A percentile compares a stretch with the other conserved stretches of the same genome.
These are phyloP conservation scores for Pseudocercospora crystallina DNA, from an alignment of 2,329 filamentous ascomycete species.

Conservation along the genomic window DNA sequence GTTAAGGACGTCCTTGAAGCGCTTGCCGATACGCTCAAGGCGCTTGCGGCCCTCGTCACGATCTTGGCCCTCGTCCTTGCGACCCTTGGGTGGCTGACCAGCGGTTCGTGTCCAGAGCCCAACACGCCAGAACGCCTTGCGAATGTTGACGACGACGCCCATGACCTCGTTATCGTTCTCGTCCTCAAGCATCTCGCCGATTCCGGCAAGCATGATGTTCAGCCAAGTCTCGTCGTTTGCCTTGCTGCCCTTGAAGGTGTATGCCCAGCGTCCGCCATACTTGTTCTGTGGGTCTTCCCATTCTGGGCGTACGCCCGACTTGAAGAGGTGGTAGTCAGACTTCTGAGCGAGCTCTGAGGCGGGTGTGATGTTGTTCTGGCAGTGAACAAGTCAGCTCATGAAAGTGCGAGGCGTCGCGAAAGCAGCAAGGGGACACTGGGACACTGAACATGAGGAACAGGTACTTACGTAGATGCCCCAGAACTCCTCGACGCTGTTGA, in stretches of 20 bases:
- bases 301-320: conserved; percentile 92
- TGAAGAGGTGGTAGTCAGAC: conserved; percentile 99
- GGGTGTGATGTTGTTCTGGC: conserved; percentile 94
- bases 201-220: conserved; percentile 92
- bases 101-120: conserved; percentile 96
- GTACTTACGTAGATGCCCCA: conserved; percentile 95
- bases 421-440: no score
- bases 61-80: conserved; percentile 44
- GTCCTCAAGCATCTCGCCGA: conserved; percentile 94
- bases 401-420: neutral
- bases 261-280: conserved; percentile 98
- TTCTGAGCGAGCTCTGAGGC: conserved; percentile 95
- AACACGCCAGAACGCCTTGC: conserved; percentile 96
- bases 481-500: conserved; percentile 98
- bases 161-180: conserved; percentile 96
- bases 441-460: neutral
- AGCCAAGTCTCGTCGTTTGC: conserved; percentile 98
- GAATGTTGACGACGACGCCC: conserved; percentile 98
- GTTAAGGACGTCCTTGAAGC: conserved; percentile 90
- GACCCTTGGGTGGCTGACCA: conserved; percentile 75
- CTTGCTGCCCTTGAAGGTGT: conserved; percentile 94
- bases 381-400: conserved; percentile 13
- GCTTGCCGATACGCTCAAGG: conserved; percentile 77
- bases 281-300: conserved; percentile 99
- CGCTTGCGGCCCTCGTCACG: conserved; percentile 80